phyloP scores from a whole-genome alignment of 805 yeast species.

The Hermanozyma aechmeae region DNA sequence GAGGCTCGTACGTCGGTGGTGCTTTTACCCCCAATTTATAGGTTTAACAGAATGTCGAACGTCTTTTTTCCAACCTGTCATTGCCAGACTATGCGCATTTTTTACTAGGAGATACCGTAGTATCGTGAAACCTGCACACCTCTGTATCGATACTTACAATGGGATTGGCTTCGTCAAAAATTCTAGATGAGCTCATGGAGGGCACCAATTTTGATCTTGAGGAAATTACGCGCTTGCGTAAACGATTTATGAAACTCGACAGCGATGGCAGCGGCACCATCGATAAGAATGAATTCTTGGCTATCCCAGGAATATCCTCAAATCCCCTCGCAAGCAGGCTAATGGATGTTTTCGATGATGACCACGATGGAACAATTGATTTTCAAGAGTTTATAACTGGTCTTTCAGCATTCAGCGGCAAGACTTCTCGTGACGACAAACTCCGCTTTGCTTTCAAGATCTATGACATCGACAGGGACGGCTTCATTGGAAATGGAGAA shows the following conservation, averaged over 20 bases:
- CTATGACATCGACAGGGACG: constrained; percentile 94
- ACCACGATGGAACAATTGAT: constrained; percentile 88
- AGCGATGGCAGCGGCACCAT: constrained; percentile 88
- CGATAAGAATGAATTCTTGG: constrained; percentile 80
- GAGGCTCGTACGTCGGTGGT: constrained; percentile 43
- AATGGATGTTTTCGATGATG: constrained; percentile 90
- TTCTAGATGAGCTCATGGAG: constrained; percentile 63
- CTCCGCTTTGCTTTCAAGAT: constrained; percentile 84
- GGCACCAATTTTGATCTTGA: constrained; percentile 83
- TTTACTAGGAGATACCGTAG: too few relatives aligned
- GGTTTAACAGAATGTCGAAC: too few relatives aligned
- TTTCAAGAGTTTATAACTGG: constrained; percentile 90
- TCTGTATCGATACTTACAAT: too few relatives aligned
- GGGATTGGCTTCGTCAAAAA: constrained; percentile 56
- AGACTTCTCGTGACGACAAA: constrained; percentile 74
- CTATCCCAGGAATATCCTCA: constrained; percentile 84
- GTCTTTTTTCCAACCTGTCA: too few relatives aligned
- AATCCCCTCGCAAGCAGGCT: constrained; percentile 87
- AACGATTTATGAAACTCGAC: constrained; percentile 91
- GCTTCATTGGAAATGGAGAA: constrained; percentile 92
- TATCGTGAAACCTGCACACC: too few relatives aligned
- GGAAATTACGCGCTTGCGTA: constrained; percentile 84
- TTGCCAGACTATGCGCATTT: too few relatives aligned
- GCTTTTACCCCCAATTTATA: constrained; percentile 8
- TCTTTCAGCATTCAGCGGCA: constrained; percentile 78